Evolutionary conservation across 805 yeast genomes (phyloP).

Genomic region (Monosporozyma aerobia): DNA sequence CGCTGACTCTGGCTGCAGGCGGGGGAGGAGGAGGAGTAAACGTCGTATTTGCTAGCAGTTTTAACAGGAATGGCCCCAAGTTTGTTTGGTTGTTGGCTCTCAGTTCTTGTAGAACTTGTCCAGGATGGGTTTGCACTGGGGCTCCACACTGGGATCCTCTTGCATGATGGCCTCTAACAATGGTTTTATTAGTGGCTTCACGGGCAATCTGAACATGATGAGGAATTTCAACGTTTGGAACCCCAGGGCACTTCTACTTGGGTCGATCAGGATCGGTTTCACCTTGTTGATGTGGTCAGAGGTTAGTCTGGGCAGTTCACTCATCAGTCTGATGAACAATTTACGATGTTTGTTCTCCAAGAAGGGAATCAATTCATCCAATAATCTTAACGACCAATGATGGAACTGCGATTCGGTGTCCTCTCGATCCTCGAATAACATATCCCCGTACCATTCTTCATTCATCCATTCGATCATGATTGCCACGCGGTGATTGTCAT

Average conservation of each 20-base stretch:
- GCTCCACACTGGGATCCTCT: conserved; percentile 19
- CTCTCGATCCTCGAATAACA: conserved; percentile 10
- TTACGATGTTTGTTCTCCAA: conserved; percentile 75
- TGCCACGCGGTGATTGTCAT: conserved; percentile 47
- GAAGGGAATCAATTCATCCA: conserved; percentile 77
- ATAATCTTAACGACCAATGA: conserved; percentile 58
- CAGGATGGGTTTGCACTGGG: conserved; percentile 22
- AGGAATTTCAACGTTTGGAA: conserved; percentile 73
- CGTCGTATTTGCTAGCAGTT: too few relatives aligned
- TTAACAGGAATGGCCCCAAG: too few relatives aligned
- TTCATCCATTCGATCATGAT: conserved; percentile 83
- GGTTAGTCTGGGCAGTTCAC: conserved; percentile 77
- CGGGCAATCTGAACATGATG: conserved; percentile 88
- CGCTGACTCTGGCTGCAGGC: background rate
- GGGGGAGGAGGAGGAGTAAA: background rate
- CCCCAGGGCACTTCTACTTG: conserved; percentile 72
- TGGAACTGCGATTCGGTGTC: conserved; percentile 35
- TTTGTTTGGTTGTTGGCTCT: too few relatives aligned
- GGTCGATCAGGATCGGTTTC: conserved; percentile 73
- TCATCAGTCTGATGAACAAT: conserved; percentile 68
- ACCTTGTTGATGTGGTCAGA: conserved; percentile 53
- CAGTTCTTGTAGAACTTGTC: conserved; percentile 16
- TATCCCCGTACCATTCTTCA: conserved; percentile 83
- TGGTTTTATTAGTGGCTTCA: conserved; percentile 32
- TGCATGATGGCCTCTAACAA: conserved; percentile 19